phyloP scores from a whole-genome alignment of 768 basidiomycete genomes.

The Suillus brevipes region DNA sequence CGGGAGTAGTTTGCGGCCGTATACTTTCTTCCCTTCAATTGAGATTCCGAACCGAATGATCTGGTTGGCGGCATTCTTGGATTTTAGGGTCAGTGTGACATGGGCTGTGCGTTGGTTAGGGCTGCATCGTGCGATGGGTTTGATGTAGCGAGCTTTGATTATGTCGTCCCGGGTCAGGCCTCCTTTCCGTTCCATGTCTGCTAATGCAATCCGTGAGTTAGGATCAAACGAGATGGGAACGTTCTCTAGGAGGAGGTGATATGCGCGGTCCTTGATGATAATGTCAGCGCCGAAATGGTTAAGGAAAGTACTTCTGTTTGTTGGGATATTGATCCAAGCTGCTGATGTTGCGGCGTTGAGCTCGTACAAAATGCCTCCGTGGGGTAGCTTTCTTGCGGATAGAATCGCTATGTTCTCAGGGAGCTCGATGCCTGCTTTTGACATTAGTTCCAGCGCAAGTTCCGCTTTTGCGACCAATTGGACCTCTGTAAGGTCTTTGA shows the following conservation, averaged over 20 bases:
- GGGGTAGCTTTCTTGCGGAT: neutral
- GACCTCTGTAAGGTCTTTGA: neutral
- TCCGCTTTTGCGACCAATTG: neutral
- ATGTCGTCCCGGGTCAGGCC: slow-evolving; percentile 10
- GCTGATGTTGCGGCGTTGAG: slow-evolving; percentile 14
- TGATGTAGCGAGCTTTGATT: slow-evolving; percentile 25
- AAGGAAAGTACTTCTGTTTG: slow-evolving; percentile 12
- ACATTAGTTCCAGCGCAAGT: too few species aligned
- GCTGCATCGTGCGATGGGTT: slow-evolving; percentile 15
- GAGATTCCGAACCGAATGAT: neutral
- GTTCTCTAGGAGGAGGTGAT: slow-evolving; percentile 18
- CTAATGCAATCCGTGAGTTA: neutral
- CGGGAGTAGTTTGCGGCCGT: too few species aligned
- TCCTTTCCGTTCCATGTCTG: slow-evolving; percentile 18
- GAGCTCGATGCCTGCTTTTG: too few species aligned
- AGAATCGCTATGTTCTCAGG: neutral
- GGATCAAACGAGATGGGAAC: slow-evolving; percentile 24
- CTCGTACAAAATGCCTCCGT: slow-evolving; percentile 19
- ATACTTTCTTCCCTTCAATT: too few species aligned
- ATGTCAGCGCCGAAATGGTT: slow-evolving; percentile 1
- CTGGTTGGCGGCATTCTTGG: slow-evolving; percentile 22
- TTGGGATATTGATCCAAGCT: slow-evolving; percentile 16
- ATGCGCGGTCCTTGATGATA: slow-evolving; percentile 4
- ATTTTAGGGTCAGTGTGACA: slow-evolving; percentile 22
- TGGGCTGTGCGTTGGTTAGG: slow-evolving; percentile 24